A percentile compares a stretch with the other conserved stretches of the same genome.
Evolutionary conservation across 176 grass and related monocot genomes (phyloP).

Genomic region (Cocos nucifera): DNA sequence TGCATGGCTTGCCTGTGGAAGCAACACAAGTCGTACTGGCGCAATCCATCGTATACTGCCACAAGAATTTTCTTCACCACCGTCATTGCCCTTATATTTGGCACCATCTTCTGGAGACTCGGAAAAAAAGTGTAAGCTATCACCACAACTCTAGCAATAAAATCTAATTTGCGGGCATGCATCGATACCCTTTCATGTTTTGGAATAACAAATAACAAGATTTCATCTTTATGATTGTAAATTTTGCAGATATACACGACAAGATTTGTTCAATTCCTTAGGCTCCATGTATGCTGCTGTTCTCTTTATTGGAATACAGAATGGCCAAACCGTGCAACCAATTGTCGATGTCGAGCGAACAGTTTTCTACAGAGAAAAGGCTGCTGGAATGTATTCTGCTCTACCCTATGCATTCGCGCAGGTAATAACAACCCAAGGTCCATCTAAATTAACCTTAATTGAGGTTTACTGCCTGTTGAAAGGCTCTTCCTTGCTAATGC

Average conservation of each 20-base stretch:
- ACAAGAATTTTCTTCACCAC: conserved; percentile 94
- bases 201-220: too few species aligned
- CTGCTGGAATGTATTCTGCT: conserved; percentile 91
- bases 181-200: too few species aligned
- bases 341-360: conserved; percentile 82
- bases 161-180: too few species aligned
- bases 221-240: neutral
- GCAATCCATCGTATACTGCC: conserved; percentile 85
- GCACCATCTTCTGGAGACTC: conserved; percentile 73
- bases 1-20: conserved; percentile 87
- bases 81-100: conserved; percentile 71
- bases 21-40: conserved; percentile 87
- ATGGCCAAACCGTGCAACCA: conserved; percentile 80
- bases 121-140: conserved; percentile 72
- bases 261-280: conserved; percentile 72
- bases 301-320: conserved; percentile 89
- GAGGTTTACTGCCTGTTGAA: too few species aligned
- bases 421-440: conserved; percentile 27
- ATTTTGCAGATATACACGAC: conserved; percentile 34
- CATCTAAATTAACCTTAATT: too few species aligned
- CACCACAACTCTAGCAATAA: too few species aligned
- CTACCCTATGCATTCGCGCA: conserved; percentile 88
- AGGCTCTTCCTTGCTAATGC: too few species aligned
- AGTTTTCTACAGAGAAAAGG: conserved; percentile 94
- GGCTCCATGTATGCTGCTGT: conserved; percentile 90